phyloP scores from a whole-genome alignment of 2,329 filamentous ascomycete species.

The Aspergillus pseudoviridinutans region DNA sequence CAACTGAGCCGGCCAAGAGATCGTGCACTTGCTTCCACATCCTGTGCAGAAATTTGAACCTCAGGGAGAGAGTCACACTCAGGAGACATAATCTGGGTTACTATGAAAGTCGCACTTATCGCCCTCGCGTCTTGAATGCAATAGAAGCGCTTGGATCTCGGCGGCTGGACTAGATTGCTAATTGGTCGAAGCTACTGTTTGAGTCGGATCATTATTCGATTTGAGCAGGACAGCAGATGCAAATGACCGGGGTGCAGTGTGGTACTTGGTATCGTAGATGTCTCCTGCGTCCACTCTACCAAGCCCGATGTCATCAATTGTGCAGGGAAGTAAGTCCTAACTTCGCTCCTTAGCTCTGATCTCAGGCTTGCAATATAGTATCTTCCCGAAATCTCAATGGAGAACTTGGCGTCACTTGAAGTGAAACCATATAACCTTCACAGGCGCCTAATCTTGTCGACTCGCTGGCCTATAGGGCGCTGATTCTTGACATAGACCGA shows the following conservation, averaged over 20 bases:
- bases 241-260: not conserved
- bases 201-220: too few species aligned
- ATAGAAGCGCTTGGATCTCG: not conserved
- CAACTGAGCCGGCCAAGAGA: not conserved
- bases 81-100: not conserved
- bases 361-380: not conserved
- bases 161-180: not conserved
- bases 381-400: not conserved
- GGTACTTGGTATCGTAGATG: not conserved
- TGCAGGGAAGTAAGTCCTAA: not conserved
- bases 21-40: not conserved
- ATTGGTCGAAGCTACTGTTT: not conserved
- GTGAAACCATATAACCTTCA: not conserved
- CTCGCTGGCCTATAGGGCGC: too few species aligned
- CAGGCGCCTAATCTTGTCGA: not conserved
- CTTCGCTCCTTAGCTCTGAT: not conserved
- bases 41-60: not conserved
- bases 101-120: not conserved
- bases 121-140: not conserved
- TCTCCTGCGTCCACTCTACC: not conserved
- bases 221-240: not conserved
- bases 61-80: not conserved
- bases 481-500: not conserved
- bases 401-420: not conserved
- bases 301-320: not conserved